A percentile compares a stretch with the other conserved stretches of the same genome.
phyloP scores from a whole-genome alignment of 225 moss, liverwort and hornwort genomes.

The Bryum argenteum region DNA sequence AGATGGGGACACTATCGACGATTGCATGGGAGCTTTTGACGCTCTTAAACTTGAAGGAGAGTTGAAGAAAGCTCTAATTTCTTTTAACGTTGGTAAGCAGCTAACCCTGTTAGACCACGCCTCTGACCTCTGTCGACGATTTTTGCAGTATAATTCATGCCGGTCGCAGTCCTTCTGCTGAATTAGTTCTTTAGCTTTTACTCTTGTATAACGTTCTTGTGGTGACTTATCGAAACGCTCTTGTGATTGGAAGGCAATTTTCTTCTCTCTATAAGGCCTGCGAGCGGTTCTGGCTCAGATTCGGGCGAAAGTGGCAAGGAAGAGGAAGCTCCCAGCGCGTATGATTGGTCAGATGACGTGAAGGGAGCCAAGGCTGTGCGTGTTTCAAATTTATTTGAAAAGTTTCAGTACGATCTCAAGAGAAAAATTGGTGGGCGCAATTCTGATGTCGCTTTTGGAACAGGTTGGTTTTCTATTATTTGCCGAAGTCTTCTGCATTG shows the following conservation, averaged over 20 bases:
- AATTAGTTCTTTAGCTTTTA: not conserved
- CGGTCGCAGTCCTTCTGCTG: not conserved
- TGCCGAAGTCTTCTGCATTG: slow-evolving; percentile 16
- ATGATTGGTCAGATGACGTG: slow-evolving; percentile 95
- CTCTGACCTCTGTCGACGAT: not conserved
- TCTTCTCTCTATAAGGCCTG: slow-evolving; percentile 80
- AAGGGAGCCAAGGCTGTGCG: slow-evolving; percentile 87
- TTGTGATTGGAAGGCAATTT: slow-evolving; percentile 67
- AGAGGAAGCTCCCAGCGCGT: slow-evolving; percentile 29
- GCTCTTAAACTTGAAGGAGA: slow-evolving; percentile 79
- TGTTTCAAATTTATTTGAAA: slow-evolving; percentile 80
- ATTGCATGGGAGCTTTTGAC: slow-evolving; percentile 95
- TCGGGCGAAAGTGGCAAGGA: slow-evolving; percentile 37
- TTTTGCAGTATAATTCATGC: slow-evolving; percentile 2
- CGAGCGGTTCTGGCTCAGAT: slow-evolving; percentile 34
- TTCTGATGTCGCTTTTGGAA: slow-evolving; percentile 62
- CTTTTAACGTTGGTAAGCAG: slow-evolving; percentile 87
- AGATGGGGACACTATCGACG: slow-evolving; percentile 89
- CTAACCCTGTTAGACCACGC: slow-evolving; percentile 8
- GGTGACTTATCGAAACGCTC: slow-evolving; percentile 14
- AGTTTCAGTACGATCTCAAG: slow-evolving; percentile 78
- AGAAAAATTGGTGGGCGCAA: slow-evolving; percentile 57
- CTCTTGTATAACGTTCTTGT: not conserved
- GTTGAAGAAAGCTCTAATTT: slow-evolving; percentile 71
- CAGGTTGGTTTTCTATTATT: slow-evolving; percentile 40